Base-by-base conservation (phyloP, 306 rosid species). In the Prunus armeniaca region DNA sequence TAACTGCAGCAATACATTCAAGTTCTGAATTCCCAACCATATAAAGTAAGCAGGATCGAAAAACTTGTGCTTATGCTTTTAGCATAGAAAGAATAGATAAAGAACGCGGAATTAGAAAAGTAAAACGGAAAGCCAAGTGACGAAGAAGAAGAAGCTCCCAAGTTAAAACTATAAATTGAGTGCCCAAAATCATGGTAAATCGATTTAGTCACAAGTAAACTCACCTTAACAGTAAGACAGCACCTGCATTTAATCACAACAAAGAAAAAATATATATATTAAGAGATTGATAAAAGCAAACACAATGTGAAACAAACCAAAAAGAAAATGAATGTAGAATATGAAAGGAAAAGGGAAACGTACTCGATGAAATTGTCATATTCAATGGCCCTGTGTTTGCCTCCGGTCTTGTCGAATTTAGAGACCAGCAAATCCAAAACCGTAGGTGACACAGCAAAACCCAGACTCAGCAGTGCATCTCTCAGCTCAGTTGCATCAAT, bases 331-430 rank as follows among this genome's bases (percentile, higher is more conserved):
- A 72, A 43, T 6, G 43, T 38, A 38, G 18, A 9, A 15, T 14
- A 30, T 27, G 12, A 32, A 14, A 38, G 45, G 57, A 1, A 65
- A 25, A 19, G 3, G 70, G 64, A 54, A 13, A 57, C 86, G 6
- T 86, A 95, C 99, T 95, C 99, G 3, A 95, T 95, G 90, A 92
- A 95, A 66, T 92, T 95, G 78, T 95, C 97, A 80, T 95, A 95
- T 92, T 92, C 98, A 45, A 95, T 63, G 74, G 98, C 97, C 87
- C 20, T 87, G 84, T 28, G 76, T 76, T 77, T 81, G 75, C 99
- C 99, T 65, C 97, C 99, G 65, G 92, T 84, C 82, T 91, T 95
- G 82, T 95, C 99, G 58, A 90, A 95, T 90, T 95, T 95, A 20
- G 97, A 88, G 81, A 95, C 93, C 10, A 95, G 97, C 87, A 92